Conservation (phyloP, 2,329 filamentous ascomycete genomes). For the Metarhizium brunneum region DNA sequence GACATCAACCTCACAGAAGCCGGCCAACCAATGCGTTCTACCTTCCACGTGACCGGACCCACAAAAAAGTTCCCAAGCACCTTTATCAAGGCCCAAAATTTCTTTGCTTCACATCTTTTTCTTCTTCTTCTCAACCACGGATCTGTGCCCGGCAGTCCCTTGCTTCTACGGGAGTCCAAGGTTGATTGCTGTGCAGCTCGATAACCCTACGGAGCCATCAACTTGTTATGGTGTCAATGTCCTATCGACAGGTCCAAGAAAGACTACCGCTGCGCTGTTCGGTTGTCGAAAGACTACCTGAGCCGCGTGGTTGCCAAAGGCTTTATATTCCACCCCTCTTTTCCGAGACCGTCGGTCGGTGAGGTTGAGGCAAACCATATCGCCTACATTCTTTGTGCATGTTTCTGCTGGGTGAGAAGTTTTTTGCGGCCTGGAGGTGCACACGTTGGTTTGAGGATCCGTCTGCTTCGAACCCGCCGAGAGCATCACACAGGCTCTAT, state of each 20-base stretch:
- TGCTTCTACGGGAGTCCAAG: constrained; percentile 41
- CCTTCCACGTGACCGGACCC: constrained; percentile 4
- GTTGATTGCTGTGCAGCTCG: constrained; percentile 81
- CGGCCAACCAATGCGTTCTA: not conserved
- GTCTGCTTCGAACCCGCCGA: not conserved
- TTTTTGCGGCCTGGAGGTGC: not conserved
- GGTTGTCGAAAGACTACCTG: not conserved
- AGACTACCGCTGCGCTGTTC: constrained; percentile 47
- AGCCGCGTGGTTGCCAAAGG: constrained; percentile 35
- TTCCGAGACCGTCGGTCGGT: constrained; percentile 81
- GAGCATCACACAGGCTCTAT: no score
- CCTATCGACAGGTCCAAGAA: constrained; percentile 95
- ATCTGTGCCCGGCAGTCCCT: constrained; percentile 83
- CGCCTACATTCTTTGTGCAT: constrained; percentile 3
- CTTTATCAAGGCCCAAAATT: constrained; percentile 10
- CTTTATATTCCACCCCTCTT: constrained; percentile 87
- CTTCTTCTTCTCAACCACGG: constrained; percentile 41
- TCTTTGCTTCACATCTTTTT: constrained; percentile 19
- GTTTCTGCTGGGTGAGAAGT: not conserved
- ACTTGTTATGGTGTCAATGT: constrained; percentile 69
- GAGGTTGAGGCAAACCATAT: constrained; percentile 89
- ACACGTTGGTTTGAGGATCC: no score
- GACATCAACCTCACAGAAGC: not conserved
- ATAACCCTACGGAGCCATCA: constrained; percentile 74
- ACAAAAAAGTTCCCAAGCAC: constrained; percentile 8